A percentile compares a stretch with the other conserved stretches of the same genome.
Conservation (phyloP, 1,139 yeast genomes). For the Kazachstania sp. region DNA sequence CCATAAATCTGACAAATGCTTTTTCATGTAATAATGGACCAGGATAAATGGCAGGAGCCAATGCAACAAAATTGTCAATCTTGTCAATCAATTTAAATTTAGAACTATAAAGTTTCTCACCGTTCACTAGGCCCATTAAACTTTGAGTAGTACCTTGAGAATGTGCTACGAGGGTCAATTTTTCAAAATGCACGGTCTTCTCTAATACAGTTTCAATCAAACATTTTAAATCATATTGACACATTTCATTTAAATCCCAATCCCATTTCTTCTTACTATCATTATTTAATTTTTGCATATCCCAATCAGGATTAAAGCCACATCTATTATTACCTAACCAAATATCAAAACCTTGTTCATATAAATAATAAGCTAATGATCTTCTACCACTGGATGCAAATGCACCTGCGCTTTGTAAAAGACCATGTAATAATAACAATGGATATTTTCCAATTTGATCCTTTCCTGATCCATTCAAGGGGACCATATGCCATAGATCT, state of each 20-base stretch:
- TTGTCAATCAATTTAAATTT: slow-evolving; percentile 39
- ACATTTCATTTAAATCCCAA: slow-evolving; percentile 83
- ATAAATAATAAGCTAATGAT: slow-evolving; percentile 60
- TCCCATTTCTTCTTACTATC: slow-evolving; percentile 57
- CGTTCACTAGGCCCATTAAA: slow-evolving; percentile 49
- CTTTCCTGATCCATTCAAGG: slow-evolving; percentile 32
- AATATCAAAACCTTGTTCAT: slow-evolving; percentile 65
- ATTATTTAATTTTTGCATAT: slow-evolving; percentile 38
- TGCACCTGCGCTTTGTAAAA: slow-evolving; percentile 79
- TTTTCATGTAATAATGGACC: slow-evolving; percentile 61
- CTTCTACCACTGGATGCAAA: slow-evolving; percentile 73
- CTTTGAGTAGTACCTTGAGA: slow-evolving; percentile 92
- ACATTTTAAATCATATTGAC: slow-evolving; percentile 66
- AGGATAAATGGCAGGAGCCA: slow-evolving; percentile 89
- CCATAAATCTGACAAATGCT: slow-evolving; percentile 40
- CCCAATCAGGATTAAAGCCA: slow-evolving; percentile 57
- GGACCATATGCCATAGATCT: slow-evolving; percentile 46
- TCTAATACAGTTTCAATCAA: slow-evolving; percentile 54
- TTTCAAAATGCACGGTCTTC: slow-evolving; percentile 31
- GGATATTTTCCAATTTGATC: slow-evolving; percentile 52
- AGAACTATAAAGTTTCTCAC: slow-evolving; percentile 26
- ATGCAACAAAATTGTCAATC: slow-evolving; percentile 59
- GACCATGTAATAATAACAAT: slow-evolving; percentile 71
- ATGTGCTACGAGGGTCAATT: slow-evolving; percentile 66
- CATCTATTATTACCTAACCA: slow-evolving; percentile 94